phyloP scores from a whole-genome alignment of 768 basidiomycete genomes.

The Phaeotremella skinneri region DNA sequence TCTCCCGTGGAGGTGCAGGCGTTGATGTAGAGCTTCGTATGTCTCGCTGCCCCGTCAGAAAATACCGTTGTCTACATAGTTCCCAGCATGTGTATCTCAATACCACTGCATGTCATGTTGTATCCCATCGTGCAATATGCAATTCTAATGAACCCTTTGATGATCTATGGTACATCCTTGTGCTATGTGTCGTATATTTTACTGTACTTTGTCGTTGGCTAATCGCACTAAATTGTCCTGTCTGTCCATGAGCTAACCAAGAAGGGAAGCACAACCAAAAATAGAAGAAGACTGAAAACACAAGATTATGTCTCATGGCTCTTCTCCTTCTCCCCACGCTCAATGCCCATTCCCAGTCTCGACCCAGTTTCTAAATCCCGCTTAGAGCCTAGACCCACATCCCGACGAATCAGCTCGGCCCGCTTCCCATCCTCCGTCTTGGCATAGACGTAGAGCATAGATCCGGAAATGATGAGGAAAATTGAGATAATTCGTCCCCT shows the following conservation, averaged over 20 bases:
- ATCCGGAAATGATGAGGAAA: slow-evolving; percentile 45
- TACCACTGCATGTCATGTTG: neutral
- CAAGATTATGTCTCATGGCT: neutral
- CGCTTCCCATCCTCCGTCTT: slow-evolving; percentile 36
- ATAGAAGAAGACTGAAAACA: slow-evolving; percentile 1
- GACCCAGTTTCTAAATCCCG: slow-evolving; percentile 6
- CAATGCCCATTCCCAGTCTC: slow-evolving; percentile 19
- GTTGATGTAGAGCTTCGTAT: neutral
- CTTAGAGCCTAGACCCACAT: too few species aligned
- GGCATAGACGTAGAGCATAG: slow-evolving; percentile 48
- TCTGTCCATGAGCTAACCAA: too few species aligned
- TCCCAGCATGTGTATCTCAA: neutral
- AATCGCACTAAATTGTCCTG: too few species aligned
- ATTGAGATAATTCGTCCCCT: slow-evolving; percentile 45
- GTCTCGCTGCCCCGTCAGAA: neutral
- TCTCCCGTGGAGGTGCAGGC: too few species aligned
- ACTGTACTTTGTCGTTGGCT: too few species aligned
- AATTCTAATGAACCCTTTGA: too few species aligned
- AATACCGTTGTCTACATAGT: neutral
- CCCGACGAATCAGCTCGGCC: neutral
- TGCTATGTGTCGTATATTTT: too few species aligned
- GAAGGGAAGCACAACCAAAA: too few species aligned
- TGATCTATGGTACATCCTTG: too few species aligned
- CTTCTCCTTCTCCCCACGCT: slow-evolving; percentile 7
- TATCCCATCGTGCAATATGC: neutral